Conservation (phyloP, 129 eudicot species). For the Calendula officinalis region DNA sequence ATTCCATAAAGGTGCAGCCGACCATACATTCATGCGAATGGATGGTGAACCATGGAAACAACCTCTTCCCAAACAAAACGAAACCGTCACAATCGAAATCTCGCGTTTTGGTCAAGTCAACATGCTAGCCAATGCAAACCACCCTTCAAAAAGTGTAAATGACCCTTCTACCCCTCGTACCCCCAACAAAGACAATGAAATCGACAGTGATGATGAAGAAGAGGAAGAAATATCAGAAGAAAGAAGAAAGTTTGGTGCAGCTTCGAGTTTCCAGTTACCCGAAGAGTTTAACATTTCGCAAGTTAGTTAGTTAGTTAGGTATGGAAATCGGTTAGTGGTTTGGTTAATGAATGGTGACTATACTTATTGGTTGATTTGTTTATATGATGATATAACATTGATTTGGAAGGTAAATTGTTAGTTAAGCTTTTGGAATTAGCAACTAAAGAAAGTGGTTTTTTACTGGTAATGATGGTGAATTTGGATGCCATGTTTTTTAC, state of each 20-base stretch:
- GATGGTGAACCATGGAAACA: slow-evolving; percentile 85
- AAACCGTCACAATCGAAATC: slow-evolving; percentile 52
- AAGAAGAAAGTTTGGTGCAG: slow-evolving; percentile 66
- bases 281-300: slow-evolving; percentile 41
- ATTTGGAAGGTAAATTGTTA: slow-evolving; percentile 8
- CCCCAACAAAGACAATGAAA: slow-evolving; percentile 32
- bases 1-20: slow-evolving; percentile 49
- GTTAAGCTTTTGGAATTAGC: neutral
- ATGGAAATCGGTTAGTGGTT: no score
- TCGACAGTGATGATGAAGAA: slow-evolving; percentile 37
- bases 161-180: slow-evolving; percentile 41
- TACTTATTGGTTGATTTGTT: slow-evolving; percentile 6
- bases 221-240: slow-evolving; percentile 44
- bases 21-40: slow-evolving; percentile 61
- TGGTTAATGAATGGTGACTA: neutral
- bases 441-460: slow-evolving; percentile 5
- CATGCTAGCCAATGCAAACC: slow-evolving; percentile 39
- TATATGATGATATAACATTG: neutral
- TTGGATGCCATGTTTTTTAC: neutral
- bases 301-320: slow-evolving; percentile 42
- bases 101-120: slow-evolving; percentile 57
- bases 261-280: slow-evolving; percentile 51
- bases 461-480: neutral
- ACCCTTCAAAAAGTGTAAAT: slow-evolving; percentile 41
- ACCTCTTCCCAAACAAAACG: slow-evolving; percentile 57